Evolutionary conservation across 75 land plant species (phyloP), one percentile per base, ranked within the genome.

Genomic region (Larix kaempferi): DNA sequence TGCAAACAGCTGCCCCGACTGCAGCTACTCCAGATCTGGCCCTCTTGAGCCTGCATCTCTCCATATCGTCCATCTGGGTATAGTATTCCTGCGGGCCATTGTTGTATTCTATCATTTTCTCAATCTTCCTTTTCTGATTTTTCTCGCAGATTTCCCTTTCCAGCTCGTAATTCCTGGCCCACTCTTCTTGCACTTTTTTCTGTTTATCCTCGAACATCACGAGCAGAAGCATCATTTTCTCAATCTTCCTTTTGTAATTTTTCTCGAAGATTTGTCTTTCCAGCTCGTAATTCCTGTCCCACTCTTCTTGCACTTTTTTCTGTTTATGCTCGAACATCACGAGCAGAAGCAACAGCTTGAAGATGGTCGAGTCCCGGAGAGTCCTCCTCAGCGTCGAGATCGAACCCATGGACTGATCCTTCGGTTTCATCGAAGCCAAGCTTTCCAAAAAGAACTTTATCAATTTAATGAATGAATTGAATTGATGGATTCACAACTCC

Each of bases 71-170:
- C 55, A 74, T 73, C 10, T 91, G 91, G 2, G 73, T 57, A 72
- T 89, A 82, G 41, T 77, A 41, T 12, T 82, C 76, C 59, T 93
- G 89, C 27, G 86, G 33, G 14, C 80, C 81, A 26, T 82, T 67
- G 59, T 89, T 81, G 74, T 82, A 85, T 0, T 86, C 74, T 12
- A 87, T 57, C 87, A 91, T 78, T 27, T 75, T 75, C 5, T 77
- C 75, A 6, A 86, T 74, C 37, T 82, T 90, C 41, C 83, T 76
- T 61, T 62, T 75, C 62, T 91, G 87, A 54, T 79, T 66, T 77
- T 74, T 76, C 78, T 83, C 80, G 77, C 78, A 59, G 6, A 65
- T 82, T 59, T 80, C 76, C 41, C 79, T 77, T 52, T 82, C 88
- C 3, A 85, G 78, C 23, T 71, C 64, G 59, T 52, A 78, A 66